Conservation (phyloP, 2,329 filamentous ascomycete genomes). For the Ophiostoma novo-ulmi region DNA sequence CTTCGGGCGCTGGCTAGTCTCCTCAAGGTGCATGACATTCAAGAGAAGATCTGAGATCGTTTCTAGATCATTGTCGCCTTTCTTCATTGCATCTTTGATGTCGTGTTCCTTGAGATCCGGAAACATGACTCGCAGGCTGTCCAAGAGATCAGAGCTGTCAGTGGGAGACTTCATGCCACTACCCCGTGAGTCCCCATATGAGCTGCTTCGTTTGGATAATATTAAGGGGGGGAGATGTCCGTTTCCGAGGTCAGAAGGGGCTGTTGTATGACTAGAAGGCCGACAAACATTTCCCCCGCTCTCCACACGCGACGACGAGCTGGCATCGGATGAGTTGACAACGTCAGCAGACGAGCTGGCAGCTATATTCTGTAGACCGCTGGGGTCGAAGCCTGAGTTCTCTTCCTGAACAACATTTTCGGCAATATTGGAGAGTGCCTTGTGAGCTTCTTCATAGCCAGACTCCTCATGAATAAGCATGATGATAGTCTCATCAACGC, state of each 20-base stretch:
- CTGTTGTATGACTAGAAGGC: neutral
- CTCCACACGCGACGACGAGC: neutral
- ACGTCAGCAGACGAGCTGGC: neutral
- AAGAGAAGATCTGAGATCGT: slow-evolving; percentile 74
- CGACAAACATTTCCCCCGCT: neutral
- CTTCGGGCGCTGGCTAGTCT: slow-evolving; percentile 58
- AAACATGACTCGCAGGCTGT: slow-evolving; percentile 65
- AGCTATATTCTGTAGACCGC: slow-evolving; percentile 47
- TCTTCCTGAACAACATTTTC: slow-evolving; percentile 62
- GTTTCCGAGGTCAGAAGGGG: neutral
- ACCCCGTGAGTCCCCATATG: slow-evolving; percentile 31
- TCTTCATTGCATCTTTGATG: slow-evolving; percentile 61
- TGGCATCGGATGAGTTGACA: neutral
- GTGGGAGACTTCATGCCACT: slow-evolving; percentile 48
- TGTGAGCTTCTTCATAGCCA: slow-evolving; percentile 51
- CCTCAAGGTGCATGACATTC: slow-evolving; percentile 70
- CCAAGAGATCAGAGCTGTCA: slow-evolving; percentile 32
- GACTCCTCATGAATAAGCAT: slow-evolving; percentile 71
- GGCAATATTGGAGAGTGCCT: slow-evolving; percentile 61
- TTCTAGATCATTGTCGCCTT: slow-evolving; percentile 61
- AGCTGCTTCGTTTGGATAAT: neutral
- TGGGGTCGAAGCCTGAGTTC: slow-evolving; percentile 70
- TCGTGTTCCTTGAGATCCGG: slow-evolving; percentile 61
- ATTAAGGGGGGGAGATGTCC: neutral
- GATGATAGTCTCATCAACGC: slow-evolving; percentile 72